Percentiles rank a stretch among this genome's conserved stretches.
Conservation (phyloP, 1,139 yeast genomes). For the Zygoascus hellenicus region DNA sequence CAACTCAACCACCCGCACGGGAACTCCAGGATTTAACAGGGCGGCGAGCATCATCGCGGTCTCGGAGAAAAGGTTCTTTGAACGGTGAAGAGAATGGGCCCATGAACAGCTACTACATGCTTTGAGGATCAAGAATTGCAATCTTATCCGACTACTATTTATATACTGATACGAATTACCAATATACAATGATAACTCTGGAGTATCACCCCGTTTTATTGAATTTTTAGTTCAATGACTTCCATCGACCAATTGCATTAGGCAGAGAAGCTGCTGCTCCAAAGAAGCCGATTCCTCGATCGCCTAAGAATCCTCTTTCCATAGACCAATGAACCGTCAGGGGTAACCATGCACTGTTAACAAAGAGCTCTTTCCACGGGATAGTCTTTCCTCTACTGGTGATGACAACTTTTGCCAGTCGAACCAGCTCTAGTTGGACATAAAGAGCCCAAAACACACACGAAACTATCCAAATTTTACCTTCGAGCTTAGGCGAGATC, state of each 20-base stretch:
- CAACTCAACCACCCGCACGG: neutral
- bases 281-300: constrained; percentile 35
- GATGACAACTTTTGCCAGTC: constrained; percentile 16
- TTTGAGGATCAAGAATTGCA: constrained; percentile 1
- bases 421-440: constrained; percentile 34
- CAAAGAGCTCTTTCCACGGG: constrained; percentile 28
- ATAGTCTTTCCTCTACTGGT: constrained; percentile 15
- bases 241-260: constrained; percentile 24
- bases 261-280: constrained; percentile 36
- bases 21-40: neutral
- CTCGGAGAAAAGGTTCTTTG: neutral
- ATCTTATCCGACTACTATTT: constrained; percentile 6
- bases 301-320: constrained; percentile 33
- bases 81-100: neutral
- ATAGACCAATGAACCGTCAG: constrained; percentile 41
- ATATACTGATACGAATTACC: constrained; percentile 6
- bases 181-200: constrained; percentile 1
- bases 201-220: neutral
- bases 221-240: constrained; percentile 9
- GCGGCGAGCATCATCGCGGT: too few species aligned
- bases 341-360: constrained; percentile 38
- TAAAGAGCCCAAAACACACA: constrained; percentile 40
- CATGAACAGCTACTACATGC: constrained; percentile 10
- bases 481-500: constrained; percentile 24
- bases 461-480: constrained; percentile 36